Conservation (phyloP, 2,329 filamentous ascomycete species). For the Hirsutella rhossiliensis region DNA sequence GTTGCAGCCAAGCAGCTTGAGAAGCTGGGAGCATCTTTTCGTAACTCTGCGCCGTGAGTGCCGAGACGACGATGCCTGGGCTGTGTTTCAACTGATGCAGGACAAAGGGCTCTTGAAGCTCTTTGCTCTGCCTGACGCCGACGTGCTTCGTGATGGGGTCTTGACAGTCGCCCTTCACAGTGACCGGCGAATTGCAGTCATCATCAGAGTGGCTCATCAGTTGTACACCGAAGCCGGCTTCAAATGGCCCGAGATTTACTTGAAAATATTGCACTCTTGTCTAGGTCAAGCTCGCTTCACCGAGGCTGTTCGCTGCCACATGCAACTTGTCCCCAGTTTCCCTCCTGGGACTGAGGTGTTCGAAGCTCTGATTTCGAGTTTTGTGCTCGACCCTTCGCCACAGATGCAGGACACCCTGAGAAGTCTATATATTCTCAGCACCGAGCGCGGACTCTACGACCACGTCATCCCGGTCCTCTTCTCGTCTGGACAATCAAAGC, state of each 20-base stretch:
- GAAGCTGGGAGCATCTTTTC: conserved; percentile 10
- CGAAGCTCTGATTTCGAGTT: conserved; percentile 28
- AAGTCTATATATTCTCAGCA: conserved; percentile 31
- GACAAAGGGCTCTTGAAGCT: conserved; percentile 6
- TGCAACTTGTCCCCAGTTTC: conserved; percentile 29
- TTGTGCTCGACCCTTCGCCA: conserved; percentile 23
- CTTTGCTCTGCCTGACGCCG: conserved; percentile 11
- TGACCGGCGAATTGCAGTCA: conserved; percentile 11
- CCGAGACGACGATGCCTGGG: conserved; percentile 15
- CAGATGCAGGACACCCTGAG: conserved; percentile 27
- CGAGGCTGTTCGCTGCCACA: conserved; percentile 34
- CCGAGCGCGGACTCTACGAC: conserved; percentile 35
- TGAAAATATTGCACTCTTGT: conserved; percentile 30
- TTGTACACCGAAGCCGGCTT: conserved; percentile 25
- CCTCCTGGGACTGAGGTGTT: conserved; percentile 29
- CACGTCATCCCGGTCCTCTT: conserved; percentile 38
- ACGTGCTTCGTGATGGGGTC: conserved; percentile 16
- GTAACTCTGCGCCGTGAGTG: conserved; percentile 8
- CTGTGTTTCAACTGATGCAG: conserved; percentile 12
- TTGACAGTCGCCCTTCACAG: conserved; percentile 16
- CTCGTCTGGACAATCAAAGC: conserved; percentile 27
- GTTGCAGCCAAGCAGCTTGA: conserved; percentile 5
- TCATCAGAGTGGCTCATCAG: conserved; percentile 15
- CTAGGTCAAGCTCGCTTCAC: conserved; percentile 25
- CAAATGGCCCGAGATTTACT: conserved; percentile 38